phyloP scores from a whole-genome alignment of 768 basidiomycete genomes.

The Brasilioporus rufonigricans region DNA sequence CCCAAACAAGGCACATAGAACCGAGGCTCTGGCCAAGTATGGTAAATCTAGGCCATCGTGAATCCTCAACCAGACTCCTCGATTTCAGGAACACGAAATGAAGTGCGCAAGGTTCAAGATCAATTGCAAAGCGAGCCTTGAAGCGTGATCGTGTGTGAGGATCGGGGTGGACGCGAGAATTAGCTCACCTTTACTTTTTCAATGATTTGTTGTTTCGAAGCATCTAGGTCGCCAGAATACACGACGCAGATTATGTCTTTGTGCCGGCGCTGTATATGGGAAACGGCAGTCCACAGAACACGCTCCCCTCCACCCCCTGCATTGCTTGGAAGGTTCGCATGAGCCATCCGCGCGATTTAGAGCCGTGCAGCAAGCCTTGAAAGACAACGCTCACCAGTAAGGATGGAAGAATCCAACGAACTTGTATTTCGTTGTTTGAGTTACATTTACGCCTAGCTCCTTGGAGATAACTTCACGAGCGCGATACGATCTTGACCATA shows the following conservation, averaged over 20 bases:
- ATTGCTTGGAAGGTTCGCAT: constrained; percentile 58
- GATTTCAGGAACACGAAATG: constrained; percentile 81
- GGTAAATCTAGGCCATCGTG: constrained; percentile 87
- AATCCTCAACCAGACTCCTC: constrained; percentile 73
- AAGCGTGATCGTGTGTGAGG: not conserved
- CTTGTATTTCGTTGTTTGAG: constrained; percentile 12
- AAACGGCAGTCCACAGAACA: constrained; percentile 90
- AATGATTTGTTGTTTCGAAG: constrained; percentile 77
- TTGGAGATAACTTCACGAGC: constrained; percentile 22
- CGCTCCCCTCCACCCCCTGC: constrained; percentile 97
- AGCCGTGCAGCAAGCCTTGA: not conserved
- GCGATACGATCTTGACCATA: constrained; percentile 22
- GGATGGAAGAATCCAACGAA: constrained; percentile 92
- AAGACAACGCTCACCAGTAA: constrained; percentile 67
- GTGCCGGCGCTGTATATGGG: constrained; percentile 67
- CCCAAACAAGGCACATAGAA: constrained; percentile 78
- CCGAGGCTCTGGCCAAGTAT: constrained; percentile 90
- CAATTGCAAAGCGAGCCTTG: constrained; percentile 80
- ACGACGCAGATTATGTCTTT: constrained; percentile 70
- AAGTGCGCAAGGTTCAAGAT: constrained; percentile 58
- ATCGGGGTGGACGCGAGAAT: not conserved
- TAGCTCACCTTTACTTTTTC: constrained; percentile 68
- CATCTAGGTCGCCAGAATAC: constrained; percentile 86
- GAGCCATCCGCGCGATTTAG: constrained; percentile 19
- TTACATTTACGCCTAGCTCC: constrained; percentile 9